These are phyloP conservation scores for Colletotrichum neosansevieriae DNA, from an alignment of 2,329 filamentous ascomycete genomes.

Conservation along the genomic window DNA sequence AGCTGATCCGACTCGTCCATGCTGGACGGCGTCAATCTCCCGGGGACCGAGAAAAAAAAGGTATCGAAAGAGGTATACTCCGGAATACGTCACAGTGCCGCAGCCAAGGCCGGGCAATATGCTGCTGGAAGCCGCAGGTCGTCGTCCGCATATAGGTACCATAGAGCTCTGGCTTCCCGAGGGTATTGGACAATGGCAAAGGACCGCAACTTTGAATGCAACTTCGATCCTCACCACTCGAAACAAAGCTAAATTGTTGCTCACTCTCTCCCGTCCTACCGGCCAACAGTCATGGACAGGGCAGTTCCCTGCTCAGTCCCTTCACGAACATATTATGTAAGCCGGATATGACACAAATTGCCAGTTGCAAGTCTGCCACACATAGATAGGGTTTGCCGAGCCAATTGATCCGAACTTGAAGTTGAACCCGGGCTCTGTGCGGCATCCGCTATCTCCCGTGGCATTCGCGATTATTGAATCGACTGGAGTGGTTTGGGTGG, in stretches of 20 bases:
- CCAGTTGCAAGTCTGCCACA: too few relatives aligned
- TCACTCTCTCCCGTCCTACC: constrained; percentile 13
- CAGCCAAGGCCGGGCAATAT: constrained; percentile 14
- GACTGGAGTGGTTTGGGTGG: background rate
- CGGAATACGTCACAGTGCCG: constrained; percentile 27
- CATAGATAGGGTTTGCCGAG: constrained; percentile 4
- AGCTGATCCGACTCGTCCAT: constrained; percentile 24
- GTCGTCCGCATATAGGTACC: background rate
- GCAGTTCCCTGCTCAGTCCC: constrained; percentile 6
- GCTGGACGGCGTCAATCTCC: constrained; percentile 12
- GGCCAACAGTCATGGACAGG: constrained; percentile 18
- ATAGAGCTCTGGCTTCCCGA: background rate
- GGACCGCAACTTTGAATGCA: background rate
- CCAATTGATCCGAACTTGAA: too few relatives aligned
- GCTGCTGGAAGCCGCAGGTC: constrained; percentile 27
- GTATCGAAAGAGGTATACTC: background rate
- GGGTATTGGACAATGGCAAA: constrained; percentile 20
- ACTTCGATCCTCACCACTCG: background rate
- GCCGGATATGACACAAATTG: background rate
- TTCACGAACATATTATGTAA: background rate
- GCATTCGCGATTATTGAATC: background rate
- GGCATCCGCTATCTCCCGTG: constrained; percentile 2
- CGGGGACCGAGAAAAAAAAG: background rate
- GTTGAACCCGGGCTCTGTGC: background rate
- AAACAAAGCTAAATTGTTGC: constrained; percentile 21